Evolutionary conservation across 108 stramenopile genomes (phyloP), one percentile per base, ranked within the genome.

Genomic region (Seminavis robusta): DNA sequence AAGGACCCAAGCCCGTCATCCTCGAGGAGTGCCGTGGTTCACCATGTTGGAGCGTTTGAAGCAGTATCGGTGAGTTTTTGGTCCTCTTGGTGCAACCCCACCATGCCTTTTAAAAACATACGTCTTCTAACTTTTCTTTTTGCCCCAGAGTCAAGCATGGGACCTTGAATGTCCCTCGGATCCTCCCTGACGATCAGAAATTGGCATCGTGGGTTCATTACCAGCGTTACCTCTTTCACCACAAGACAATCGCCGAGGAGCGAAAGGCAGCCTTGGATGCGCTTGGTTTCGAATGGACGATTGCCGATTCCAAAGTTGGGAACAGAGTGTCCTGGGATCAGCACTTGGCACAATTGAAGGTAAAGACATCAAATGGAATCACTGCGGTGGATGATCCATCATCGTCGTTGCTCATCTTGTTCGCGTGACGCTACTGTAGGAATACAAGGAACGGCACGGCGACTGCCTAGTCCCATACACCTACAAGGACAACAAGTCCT

Each of bases 121-220:
- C n/a, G n/a, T n/a, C n/a, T n/a, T n/a, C n/a, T n/a, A n/a, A n/a
- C n/a, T n/a, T n/a, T n/a, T n/a, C n/a, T n/a, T n/a, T n/a, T n/a
- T n/a, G n/a, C n/a, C n/a, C n/a, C n/a, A n/a, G n/a, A n/a, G n/a
- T n/a, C n/a, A n/a, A n/a, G n/a, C n/a, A n/a, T n/a, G n/a, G n/a
- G n/a, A n/a, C n/a, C n/a, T n/a, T n/a, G n/a, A n/a, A n/a, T n/a
- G 80, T 81, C 19, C 80, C 80, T 11, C 68, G 79, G 28, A 79
- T 82, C 27, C 74, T 55, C 42, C 50, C 65, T 15, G 26, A 26
- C n/a, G 69, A 77, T 54, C 56, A 49, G 2, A 69, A 71, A 33
- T 61, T 81, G 4, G 64, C 60, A 3, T 28, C 52, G 31, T 81
- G 80, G 80, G 80, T 81, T 6, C 73, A 75, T 33, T 45, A 48